Percentiles rank a stretch among this genome's conserved stretches.
These are phyloP conservation scores for Pleurotus giganteus DNA, from an alignment of 768 basidiomycete species.

Conservation along the genomic window DNA sequence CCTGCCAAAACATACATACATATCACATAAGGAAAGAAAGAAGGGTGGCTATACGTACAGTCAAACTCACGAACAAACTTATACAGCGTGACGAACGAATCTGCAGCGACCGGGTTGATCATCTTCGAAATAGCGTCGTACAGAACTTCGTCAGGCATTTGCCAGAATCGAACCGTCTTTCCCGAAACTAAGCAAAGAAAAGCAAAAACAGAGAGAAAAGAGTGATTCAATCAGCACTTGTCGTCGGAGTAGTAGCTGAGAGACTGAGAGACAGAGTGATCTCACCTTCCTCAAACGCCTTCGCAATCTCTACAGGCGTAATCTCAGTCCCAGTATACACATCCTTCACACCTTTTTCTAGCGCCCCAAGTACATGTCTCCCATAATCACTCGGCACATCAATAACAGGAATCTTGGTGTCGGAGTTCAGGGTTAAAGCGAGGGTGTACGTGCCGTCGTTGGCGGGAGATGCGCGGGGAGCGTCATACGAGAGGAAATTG, in stretches of 20 bases:
- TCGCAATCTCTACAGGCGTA: background rate
- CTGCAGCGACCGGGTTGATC: background rate
- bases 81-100: background rate
- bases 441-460: background rate
- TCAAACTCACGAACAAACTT: background rate
- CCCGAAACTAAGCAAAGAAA: background rate
- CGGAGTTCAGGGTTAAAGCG: too few relatives aligned
- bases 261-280: background rate
- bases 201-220: too few relatives aligned
- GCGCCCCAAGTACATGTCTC: too few relatives aligned
- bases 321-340: too few relatives aligned
- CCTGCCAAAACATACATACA: background rate
- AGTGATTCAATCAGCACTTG: background rate
- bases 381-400: too few relatives aligned
- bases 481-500: background rate
- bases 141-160: background rate
- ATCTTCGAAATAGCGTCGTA: background rate
- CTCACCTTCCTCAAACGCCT: background rate
- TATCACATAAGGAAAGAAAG: too few relatives aligned
- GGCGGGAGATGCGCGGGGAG: background rate
- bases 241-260: too few relatives aligned
- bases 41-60: too few relatives aligned
- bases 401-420: too few relatives aligned
- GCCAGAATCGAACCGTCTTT: background rate
- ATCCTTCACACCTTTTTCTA: too few relatives aligned